A percentile compares a stretch with the other conserved stretches of the same genome.
Evolutionary conservation across 495 filamentous ascomycete genomes (phyloP).

Genomic region (Aspergillus campestris): DNA sequence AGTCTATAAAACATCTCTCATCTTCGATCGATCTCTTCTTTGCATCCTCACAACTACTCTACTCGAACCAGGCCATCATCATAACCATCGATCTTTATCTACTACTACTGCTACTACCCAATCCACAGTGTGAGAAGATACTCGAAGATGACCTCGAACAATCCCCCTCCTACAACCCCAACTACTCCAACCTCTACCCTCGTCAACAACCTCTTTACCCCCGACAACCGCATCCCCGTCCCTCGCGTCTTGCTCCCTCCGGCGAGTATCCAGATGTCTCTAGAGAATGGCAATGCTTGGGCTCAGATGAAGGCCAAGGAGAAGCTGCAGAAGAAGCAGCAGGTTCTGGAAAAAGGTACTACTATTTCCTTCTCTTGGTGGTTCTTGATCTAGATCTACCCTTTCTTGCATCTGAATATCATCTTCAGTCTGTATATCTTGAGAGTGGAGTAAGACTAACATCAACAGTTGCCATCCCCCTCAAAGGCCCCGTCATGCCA

Average conservation of each 20-base stretch:
- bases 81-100: background rate
- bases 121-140: no score
- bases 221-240: background rate
- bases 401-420: background rate
- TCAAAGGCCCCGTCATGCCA: background rate
- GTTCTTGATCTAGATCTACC: no score
- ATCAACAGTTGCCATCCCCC: background rate
- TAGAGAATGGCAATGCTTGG: slow-evolving; percentile 22
- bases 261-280: slow-evolving; percentile 5
- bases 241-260: background rate
- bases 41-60: background rate
- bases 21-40: background rate
- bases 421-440: background rate
- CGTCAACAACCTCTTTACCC: background rate
- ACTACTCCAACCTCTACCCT: background rate
- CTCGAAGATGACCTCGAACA: no score
- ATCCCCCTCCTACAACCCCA: no score
- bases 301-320: slow-evolving; percentile 16
- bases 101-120: background rate
- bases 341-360: background rate
- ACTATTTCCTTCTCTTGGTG: background rate
- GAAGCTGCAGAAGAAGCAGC: slow-evolving; percentile 4
- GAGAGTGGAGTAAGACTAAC: background rate
- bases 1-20: background rate
- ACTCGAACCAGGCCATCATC: no score